Conservation (phyloP, 2,329 filamentous ascomycete species). For the Aotearoamyces nothofagi region DNA sequence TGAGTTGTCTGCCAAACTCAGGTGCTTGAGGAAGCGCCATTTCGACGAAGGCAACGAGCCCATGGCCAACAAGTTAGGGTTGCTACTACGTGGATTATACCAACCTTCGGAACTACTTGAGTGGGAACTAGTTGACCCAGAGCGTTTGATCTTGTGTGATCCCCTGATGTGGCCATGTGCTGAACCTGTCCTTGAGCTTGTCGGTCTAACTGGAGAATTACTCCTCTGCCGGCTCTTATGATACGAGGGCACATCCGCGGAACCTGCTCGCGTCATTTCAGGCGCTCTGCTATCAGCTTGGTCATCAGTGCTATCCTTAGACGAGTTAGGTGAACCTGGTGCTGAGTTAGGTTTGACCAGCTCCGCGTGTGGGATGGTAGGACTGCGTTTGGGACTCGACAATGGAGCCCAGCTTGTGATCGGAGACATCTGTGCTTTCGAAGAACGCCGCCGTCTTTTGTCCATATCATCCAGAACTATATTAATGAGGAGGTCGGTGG, state of each 20-base stretch:
- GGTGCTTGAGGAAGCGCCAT: slow-evolving; percentile 87
- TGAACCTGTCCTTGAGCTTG: slow-evolving; percentile 53
- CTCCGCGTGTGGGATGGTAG: slow-evolving; percentile 47
- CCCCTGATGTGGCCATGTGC: slow-evolving; percentile 44
- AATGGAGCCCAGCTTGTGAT: slow-evolving; percentile 50
- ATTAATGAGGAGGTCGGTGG: slow-evolving; percentile 75
- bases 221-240: slow-evolving; percentile 44
- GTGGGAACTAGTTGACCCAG: slow-evolving; percentile 84
- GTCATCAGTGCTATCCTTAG: slow-evolving; percentile 18
- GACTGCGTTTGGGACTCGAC: slow-evolving; percentile 45
- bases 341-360: slow-evolving; percentile 51
- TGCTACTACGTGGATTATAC: slow-evolving; percentile 52
- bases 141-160: slow-evolving; percentile 64
- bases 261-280: slow-evolving; percentile 14
- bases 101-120: slow-evolving; percentile 57
- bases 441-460: slow-evolving; percentile 72
- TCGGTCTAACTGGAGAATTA: slow-evolving; percentile 65
- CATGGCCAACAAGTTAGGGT: slow-evolving; percentile 59
- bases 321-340: slow-evolving; percentile 45
- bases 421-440: slow-evolving; percentile 71
- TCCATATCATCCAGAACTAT: slow-evolving; percentile 97
- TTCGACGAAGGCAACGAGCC: slow-evolving; percentile 69
- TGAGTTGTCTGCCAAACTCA: slow-evolving; percentile 84
- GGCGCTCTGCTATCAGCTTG: slow-evolving; percentile 10
- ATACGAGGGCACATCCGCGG: slow-evolving; percentile 15